These are phyloP conservation scores for Daphne laureola DNA, from an alignment of 441 rosid genomes.

Conservation along the genomic window DNA sequence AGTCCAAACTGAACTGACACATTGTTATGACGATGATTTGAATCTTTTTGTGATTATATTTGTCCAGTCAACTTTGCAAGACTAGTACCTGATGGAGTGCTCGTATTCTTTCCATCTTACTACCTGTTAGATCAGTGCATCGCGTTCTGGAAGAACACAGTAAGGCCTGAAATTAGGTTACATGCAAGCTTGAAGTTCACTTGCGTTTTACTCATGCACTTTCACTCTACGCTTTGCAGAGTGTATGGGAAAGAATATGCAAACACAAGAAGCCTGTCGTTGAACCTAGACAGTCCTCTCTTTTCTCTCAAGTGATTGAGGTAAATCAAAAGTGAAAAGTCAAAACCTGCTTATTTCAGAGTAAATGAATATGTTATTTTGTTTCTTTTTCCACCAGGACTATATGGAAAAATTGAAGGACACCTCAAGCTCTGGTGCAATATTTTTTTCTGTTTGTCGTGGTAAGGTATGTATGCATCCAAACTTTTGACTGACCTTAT, in stretches of 20 bases:
- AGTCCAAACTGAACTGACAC: no score
- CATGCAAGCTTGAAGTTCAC: slow-evolving; percentile 15
- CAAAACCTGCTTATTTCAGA: slow-evolving; percentile 12
- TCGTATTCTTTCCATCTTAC: slow-evolving; percentile 92
- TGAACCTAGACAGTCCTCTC: slow-evolving; percentile 89
- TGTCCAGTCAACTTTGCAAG: slow-evolving; percentile 83
- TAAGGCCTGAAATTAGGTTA: slow-evolving; percentile 28
- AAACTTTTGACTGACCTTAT: slow-evolving; percentile 8
- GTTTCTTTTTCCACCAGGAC: slow-evolving; percentile 42
- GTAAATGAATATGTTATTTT: slow-evolving; percentile 8
- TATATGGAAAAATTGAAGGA: slow-evolving; percentile 81
- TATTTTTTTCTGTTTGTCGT: slow-evolving; percentile 97
- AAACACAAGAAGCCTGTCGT: slow-evolving; percentile 85
- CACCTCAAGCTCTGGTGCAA: slow-evolving; percentile 65
- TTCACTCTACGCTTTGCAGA: slow-evolving; percentile 31
- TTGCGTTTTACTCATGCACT: slow-evolving; percentile 5
- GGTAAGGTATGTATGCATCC: slow-evolving; percentile 67
- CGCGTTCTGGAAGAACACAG: slow-evolving; percentile 78
- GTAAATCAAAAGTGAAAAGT: slow-evolving; percentile 26
- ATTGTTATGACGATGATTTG: no score
- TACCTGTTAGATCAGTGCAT: slow-evolving; percentile 86
- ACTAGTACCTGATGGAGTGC: slow-evolving; percentile 92
- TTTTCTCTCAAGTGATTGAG: slow-evolving; percentile 73
- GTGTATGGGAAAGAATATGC: slow-evolving; percentile 95
- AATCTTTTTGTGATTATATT: background rate